Evolutionary conservation across 108 stramenopile genomes (phyloP).

Genomic region (Skeletonema marinoi): DNA sequence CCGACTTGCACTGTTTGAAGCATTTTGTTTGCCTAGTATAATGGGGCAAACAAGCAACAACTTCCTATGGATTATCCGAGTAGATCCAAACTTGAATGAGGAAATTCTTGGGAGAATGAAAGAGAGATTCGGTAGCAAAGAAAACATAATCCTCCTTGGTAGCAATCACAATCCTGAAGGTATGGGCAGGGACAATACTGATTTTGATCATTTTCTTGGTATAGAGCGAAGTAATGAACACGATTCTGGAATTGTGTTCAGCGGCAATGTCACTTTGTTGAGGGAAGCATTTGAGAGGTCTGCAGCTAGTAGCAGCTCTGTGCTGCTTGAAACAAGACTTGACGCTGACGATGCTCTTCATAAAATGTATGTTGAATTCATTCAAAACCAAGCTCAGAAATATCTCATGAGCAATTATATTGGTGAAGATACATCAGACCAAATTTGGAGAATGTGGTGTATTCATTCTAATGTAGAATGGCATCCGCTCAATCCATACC

Average conservation of each 20-base stretch:
- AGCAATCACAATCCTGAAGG: conserved; percentile 55
- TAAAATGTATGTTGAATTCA: conserved; percentile 16
- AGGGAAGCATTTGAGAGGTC: conserved; percentile 30
- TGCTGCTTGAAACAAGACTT: conserved; percentile 68
- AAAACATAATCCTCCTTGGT: conserved; percentile 53
- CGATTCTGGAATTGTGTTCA: conserved; percentile 12
- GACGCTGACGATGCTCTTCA: conserved; percentile 81
- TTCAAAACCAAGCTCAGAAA: conserved; percentile 25
- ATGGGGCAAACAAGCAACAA: conserved; percentile 41
- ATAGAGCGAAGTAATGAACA: conserved; percentile 1
- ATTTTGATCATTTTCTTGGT: conserved; percentile 19
- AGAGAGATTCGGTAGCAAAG: conserved; percentile 13
- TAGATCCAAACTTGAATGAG: conserved; percentile 56
- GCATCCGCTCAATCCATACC: conserved; percentile 43
- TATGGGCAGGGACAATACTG: conserved; percentile 18
- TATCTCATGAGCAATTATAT: background rate
- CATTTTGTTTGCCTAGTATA: conserved; percentile 67
- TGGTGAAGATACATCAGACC: background rate
- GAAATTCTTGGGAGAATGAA: conserved; percentile 25
- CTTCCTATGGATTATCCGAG: conserved; percentile 65
- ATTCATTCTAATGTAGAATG: conserved; percentile 39
- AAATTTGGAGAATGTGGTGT: conserved; percentile 45
- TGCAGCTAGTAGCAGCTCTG: conserved; percentile 6
- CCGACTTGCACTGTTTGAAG: conserved; percentile 54
- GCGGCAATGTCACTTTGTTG: conserved; percentile 46